These are phyloP conservation scores for Verticillium isaacii DNA, from an alignment of 2,329 filamentous ascomycete species.

Conservation along the genomic window DNA sequence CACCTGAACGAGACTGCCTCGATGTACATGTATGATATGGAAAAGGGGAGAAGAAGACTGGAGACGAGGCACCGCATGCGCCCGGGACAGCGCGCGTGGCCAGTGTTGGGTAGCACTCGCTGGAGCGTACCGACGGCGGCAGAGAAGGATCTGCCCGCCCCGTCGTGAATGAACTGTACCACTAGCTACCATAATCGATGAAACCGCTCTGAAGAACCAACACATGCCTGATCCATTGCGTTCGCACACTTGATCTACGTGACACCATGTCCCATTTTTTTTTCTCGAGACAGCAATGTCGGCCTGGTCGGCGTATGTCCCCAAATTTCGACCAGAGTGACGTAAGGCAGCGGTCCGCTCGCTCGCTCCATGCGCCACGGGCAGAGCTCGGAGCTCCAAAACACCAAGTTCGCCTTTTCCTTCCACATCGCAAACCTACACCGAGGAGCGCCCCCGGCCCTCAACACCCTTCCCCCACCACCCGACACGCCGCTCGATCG, in stretches of 20 bases:
- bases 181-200: conserved; percentile 1
- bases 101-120: background rate
- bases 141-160: background rate
- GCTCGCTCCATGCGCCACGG: background rate
- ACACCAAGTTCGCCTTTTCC: background rate
- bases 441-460: background rate
- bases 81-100: background rate
- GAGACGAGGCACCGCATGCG: background rate
- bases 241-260: background rate
- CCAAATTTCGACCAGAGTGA: background rate
- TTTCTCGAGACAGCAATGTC: background rate
- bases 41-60: background rate
- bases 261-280: background rate
- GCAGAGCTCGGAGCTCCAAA: background rate
- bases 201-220: conserved; percentile 2
- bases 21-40: conserved; percentile 9
- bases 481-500: background rate
- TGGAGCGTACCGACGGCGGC: background rate
- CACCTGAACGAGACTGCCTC: conserved; percentile 8
- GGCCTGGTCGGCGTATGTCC: background rate
- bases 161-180: conserved; percentile 2
- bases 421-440: background rate
- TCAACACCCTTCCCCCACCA: background rate
- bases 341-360: background rate
- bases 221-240: background rate